Percentiles rank a stretch among this genome's conserved stretches.
Conservation (phyloP, 73 alveolate species). For the Paramecium sonneborni region DNA sequence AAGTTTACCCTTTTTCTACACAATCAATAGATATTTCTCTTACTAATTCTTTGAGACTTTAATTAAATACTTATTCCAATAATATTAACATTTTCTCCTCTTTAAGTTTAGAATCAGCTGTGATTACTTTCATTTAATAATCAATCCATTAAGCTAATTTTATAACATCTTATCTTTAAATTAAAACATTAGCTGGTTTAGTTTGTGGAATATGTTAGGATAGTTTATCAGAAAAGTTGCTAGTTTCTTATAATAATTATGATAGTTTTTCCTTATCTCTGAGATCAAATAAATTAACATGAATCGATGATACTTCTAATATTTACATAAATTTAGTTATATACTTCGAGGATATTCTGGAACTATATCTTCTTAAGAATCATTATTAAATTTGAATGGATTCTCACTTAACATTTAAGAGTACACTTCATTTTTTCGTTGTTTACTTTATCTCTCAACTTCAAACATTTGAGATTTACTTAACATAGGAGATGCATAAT, state of each 20-base stretch:
- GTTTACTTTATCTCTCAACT: constrained; percentile 29
- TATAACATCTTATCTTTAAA: constrained; percentile 44
- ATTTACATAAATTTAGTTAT: not conserved
- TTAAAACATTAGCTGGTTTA: constrained; percentile 14
- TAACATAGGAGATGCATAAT: constrained; percentile 41
- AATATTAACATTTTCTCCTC: not conserved
- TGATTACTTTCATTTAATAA: not conserved
- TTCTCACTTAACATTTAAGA: constrained; percentile 50
- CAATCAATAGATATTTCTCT: constrained; percentile 52
- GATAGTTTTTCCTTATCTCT: constrained; percentile 5
- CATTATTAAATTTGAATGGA: constrained; percentile 4
- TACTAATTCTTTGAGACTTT: constrained; percentile 35
- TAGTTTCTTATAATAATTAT: constrained; percentile 16
- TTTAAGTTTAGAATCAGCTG: not conserved
- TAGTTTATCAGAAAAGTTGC: not conserved
- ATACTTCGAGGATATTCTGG: not conserved
- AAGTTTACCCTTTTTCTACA: constrained; percentile 33
- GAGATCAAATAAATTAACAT: not conserved
- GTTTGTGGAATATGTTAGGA: not conserved
- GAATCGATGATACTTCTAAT: constrained; percentile 28
- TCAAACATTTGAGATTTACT: not conserved
- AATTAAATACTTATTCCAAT: constrained; percentile 33
- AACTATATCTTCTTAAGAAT: not conserved
- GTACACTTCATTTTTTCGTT: constrained; percentile 24
- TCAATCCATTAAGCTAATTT: constrained; percentile 57